Conservation (phyloP, 371 early-diverging fungal genomes). For the Blakeslea trispora region DNA sequence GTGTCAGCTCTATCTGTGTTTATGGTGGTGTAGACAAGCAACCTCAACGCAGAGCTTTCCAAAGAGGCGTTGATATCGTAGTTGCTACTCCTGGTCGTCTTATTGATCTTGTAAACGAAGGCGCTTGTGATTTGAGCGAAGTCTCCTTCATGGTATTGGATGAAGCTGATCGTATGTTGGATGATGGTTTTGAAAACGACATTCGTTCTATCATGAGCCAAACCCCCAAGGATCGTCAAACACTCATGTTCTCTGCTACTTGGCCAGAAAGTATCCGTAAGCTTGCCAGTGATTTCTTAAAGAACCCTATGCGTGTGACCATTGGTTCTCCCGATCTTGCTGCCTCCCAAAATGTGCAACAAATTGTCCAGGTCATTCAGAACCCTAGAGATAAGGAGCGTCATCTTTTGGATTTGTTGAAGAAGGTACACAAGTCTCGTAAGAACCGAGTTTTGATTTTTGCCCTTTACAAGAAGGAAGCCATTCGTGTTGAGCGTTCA, state of each 20-base stretch:
- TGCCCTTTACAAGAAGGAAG: conserved; percentile 95
- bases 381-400: conserved; percentile 79
- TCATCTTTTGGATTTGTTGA: conserved; percentile 77
- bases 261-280: conserved; percentile 81
- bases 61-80: conserved; percentile 76
- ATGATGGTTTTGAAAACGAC: conserved; percentile 90
- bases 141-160: conserved; percentile 89
- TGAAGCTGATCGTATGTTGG: conserved; percentile 97
- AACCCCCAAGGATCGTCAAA: conserved; percentile 70
- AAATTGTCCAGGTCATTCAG: conserved; percentile 85
- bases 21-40: conserved; percentile 79
- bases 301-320: conserved; percentile 86
- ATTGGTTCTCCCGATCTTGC: conserved; percentile 93
- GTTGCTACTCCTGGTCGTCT: conserved; percentile 97
- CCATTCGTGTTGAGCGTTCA: conserved; percentile 72
- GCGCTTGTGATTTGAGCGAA: conserved; percentile 63
- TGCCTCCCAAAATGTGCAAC: conserved; percentile 90
- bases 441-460: conserved; percentile 88
- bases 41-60: conserved; percentile 57
- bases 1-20: conserved; percentile 76
- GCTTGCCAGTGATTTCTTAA: conserved; percentile 83
- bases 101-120: conserved; percentile 88
- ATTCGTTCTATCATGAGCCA: conserved; percentile 77
- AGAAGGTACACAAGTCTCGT: conserved; percentile 77
- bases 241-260: conserved; percentile 86